Percentiles rank a stretch among this genome's conserved stretches.
Evolutionary conservation across 1,284 basidiomycete genomes (phyloP).

Genomic region (Naganishia albida): DNA sequence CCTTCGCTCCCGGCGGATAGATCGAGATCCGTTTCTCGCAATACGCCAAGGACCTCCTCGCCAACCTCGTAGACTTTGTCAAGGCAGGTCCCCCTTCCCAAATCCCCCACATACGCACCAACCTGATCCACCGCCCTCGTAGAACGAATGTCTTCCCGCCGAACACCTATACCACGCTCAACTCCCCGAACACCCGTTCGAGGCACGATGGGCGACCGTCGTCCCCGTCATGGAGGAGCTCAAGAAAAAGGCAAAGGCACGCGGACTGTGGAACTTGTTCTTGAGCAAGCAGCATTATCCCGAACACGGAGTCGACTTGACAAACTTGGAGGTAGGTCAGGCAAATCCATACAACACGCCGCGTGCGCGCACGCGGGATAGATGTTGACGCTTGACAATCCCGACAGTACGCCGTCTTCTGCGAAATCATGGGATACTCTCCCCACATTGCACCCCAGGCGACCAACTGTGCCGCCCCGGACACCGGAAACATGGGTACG

Average conservation of each 20-base stretch:
- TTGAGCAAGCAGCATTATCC: constrained; percentile 91
- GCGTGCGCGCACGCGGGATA: not conserved
- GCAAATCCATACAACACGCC: constrained; percentile 1
- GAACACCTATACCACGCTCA: constrained; percentile 76
- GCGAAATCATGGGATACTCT: constrained; percentile 84
- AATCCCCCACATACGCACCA: not conserved
- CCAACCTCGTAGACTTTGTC: constrained; percentile 80
- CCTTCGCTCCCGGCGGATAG: constrained; percentile 54
- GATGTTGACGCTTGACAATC: not conserved
- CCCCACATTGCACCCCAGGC: constrained; percentile 79
- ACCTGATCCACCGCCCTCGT: constrained; percentile 4
- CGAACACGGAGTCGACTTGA: constrained; percentile 76
- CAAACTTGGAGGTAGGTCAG: constrained; percentile 78
- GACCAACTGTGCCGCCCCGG: constrained; percentile 90
- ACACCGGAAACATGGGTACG: constrained; percentile 92
- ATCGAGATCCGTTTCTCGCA: constrained; percentile 88
- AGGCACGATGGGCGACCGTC: constrained; percentile 76
- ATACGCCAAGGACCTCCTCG: constrained; percentile 79
- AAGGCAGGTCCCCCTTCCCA: constrained; percentile 60
- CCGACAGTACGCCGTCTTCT: constrained; percentile 87
- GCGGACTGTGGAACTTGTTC: constrained; percentile 96
- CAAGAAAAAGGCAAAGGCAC: constrained; percentile 81
- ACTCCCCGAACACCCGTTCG: constrained; percentile 69
- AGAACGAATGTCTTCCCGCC: constrained; percentile 87
- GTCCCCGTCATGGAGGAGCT: constrained; percentile 80